Evolutionary conservation across 2,329 filamentous ascomycete genomes (phyloP).

Genomic region (Venturia asperata): DNA sequence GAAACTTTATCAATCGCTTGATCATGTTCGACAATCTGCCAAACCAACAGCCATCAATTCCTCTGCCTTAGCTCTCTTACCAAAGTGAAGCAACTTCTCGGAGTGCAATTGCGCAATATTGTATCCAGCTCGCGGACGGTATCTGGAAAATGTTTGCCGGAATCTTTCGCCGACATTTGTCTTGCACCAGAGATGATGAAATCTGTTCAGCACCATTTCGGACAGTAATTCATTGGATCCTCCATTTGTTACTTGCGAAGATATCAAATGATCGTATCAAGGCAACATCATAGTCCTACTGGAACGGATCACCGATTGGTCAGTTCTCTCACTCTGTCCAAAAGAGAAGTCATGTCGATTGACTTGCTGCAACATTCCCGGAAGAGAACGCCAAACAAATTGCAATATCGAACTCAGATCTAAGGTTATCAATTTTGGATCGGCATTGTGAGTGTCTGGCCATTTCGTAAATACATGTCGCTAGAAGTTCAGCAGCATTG

Average conservation of each 20-base stretch:
- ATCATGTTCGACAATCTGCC: neutral
- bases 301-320: neutral
- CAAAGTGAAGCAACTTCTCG: neutral
- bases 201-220: neutral
- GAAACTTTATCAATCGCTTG: neutral
- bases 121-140: neutral
- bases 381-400: neutral
- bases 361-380: neutral
- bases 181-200: neutral
- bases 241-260: neutral
- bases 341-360: neutral
- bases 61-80: neutral
- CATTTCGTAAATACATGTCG: too few relatives aligned
- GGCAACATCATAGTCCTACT: neutral
- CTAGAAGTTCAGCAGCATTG: neutral
- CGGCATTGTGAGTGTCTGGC: too few relatives aligned
- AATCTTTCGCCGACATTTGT: neutral
- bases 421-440: neutral
- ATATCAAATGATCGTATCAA: neutral
- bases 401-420: neutral
- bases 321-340: neutral
- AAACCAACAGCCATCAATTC: neutral
- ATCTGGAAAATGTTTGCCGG: neutral
- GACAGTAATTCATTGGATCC: neutral
- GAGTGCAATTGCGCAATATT: neutral